Evolutionary conservation across 139 green algal species (phyloP), one percentile per base, ranked within the genome.

Genomic region (Protoeuglena noctilucae): DNA sequence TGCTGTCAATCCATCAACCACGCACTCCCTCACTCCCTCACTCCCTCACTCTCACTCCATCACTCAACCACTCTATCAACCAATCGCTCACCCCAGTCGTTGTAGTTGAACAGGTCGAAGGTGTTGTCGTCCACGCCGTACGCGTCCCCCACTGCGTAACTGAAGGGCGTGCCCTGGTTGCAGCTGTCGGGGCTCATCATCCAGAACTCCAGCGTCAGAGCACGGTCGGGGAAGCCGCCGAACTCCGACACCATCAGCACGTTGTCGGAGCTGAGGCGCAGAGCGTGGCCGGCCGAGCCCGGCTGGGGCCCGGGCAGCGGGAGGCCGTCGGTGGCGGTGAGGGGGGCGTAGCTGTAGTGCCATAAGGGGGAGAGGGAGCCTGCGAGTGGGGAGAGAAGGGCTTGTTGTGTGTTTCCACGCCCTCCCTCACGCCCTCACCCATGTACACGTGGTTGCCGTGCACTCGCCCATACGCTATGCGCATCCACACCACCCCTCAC

Each of bases 161-260:
- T 70, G 63, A 87, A 83, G 16, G 74, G 74, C 54, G 77, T 73
- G 2, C 79, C 79, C 3, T 69, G 60, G 3, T 69, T 41, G 66
- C 77, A 85, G 19, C 61, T 68, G 58, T 82, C 74, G 24, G 65
- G 61, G 22, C 54, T 74, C 48, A 56, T 63, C 83, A 93, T 93
- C 83, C 81, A 93, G 53, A 93, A 90, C 74, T 93, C 84, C 28
- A 93, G 62, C 1, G 84, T 93, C 26, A 93, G 47, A 4, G 69
- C 70, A 28, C 65, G 56, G 23, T 61, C 52, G 5, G 84, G 84
- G 58, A 90, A 93, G 54, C 77, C 57, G 6, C 73, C 28, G 65
- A 93, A 90, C 61, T 76, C 57, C 22, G 70, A 70, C 4, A 68
- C 24, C 18, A 93, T 77, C 14, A 90, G 56, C 50, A 90, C 80